Evolutionary conservation across 2,329 filamentous ascomycete genomes (phyloP).

Genomic region (Arthrobotrys sphaeroides): DNA sequence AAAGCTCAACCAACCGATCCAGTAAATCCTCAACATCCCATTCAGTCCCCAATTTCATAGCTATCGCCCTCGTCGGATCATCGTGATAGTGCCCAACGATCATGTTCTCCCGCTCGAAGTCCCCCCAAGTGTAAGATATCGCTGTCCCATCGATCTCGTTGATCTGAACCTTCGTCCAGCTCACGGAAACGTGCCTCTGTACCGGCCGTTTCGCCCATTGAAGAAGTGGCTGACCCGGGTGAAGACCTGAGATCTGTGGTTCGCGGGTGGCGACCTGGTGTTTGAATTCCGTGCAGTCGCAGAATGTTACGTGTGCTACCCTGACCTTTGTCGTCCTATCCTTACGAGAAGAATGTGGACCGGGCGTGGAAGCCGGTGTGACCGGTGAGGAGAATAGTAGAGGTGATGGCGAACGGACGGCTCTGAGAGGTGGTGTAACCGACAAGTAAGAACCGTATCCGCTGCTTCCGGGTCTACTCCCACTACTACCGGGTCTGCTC

Average conservation of each 20-base stretch:
- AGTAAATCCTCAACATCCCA: constrained; percentile 48
- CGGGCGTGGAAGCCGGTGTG: constrained; percentile 42
- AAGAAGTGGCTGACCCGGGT: constrained; percentile 46
- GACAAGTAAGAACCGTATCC: constrained; percentile 36
- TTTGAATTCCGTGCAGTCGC: constrained; percentile 39
- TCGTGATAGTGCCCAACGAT: constrained; percentile 48
- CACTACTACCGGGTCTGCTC: too few species aligned
- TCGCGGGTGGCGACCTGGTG: constrained; percentile 45
- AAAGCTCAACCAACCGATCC: constrained; percentile 43
- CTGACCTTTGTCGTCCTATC: constrained; percentile 42
- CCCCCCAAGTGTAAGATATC: constrained; percentile 51
- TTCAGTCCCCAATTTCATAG: constrained; percentile 48
- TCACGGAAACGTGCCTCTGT: constrained; percentile 40
- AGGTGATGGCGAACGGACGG: constrained; percentile 31
- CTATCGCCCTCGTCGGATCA: constrained; percentile 41
- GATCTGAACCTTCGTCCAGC: constrained; percentile 42
- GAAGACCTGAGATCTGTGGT: constrained; percentile 47
- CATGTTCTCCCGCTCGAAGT: constrained; percentile 48
- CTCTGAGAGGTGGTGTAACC: constrained; percentile 14
- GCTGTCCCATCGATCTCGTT: constrained; percentile 37
- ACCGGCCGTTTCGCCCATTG: constrained; percentile 50
- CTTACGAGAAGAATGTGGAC: constrained; percentile 38
- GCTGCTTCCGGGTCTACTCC: constrained; percentile 23
- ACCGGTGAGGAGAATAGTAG: constrained; percentile 46
- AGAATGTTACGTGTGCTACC: constrained; percentile 31